phyloP scores from a whole-genome alignment of 257 asterid genomes.

The Solanum corneliomulleri region DNA sequence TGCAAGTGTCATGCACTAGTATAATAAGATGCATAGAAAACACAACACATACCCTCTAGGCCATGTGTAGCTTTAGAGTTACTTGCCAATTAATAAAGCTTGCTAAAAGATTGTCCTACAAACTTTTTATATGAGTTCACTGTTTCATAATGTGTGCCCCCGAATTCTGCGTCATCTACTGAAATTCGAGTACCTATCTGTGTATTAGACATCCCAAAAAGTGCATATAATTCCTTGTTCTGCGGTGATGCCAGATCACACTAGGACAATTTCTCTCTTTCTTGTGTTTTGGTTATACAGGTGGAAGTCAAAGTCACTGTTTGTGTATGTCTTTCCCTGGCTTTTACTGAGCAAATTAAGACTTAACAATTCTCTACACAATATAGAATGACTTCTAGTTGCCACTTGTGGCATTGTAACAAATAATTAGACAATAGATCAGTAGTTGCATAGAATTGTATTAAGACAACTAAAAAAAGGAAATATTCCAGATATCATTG shows the following conservation, averaged over 20 bases:
- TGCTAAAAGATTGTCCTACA: neutral
- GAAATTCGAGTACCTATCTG: neutral
- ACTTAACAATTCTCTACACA: neutral
- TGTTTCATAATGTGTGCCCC: neutral
- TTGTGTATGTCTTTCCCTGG: neutral
- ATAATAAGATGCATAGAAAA: neutral
- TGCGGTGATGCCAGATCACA: neutral
- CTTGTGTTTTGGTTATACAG: neutral
- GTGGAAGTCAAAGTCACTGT: neutral
- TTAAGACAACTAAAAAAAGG: neutral
- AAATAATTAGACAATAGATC: neutral
- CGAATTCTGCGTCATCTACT: neutral
- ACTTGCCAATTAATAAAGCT: neutral
- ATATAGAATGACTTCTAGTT: neutral
- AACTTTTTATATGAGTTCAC: neutral
- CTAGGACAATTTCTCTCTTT: neutral
- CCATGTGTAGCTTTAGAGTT: neutral
- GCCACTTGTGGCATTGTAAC: neutral
- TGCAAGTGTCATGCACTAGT: neutral
- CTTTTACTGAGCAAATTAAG: neutral
- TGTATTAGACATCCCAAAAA: neutral
- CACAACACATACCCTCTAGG: neutral
- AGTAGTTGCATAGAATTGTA: neutral
- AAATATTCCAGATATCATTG: neutral
- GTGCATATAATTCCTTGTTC: neutral